Percentiles rank a stretch among this genome's conserved stretches.
These are phyloP conservation scores for Xylaria sp. DNA, from an alignment of 2,329 filamentous ascomycete genomes.

Conservation along the genomic window DNA sequence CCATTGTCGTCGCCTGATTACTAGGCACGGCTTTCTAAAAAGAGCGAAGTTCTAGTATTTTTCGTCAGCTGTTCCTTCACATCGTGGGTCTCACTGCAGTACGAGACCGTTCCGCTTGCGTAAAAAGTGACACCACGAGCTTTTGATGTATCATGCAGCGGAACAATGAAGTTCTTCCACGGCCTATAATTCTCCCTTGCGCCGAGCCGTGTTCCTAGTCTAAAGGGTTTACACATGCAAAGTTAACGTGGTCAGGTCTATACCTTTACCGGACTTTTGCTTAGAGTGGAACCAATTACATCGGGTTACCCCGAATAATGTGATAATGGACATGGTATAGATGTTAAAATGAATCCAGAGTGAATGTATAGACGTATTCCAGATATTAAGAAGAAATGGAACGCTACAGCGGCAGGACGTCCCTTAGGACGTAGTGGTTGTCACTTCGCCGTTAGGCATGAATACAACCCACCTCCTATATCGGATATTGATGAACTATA, in stretches of 20 bases:
- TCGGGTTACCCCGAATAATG: neutral
- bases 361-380: conserved; percentile 5
- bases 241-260: neutral
- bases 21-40: conserved; percentile 12
- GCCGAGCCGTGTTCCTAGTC: neutral
- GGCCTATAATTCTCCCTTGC: neutral
- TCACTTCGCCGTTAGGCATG: neutral
- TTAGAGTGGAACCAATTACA: conserved; percentile 19
- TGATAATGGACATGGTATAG: neutral
- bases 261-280: conserved; percentile 17
- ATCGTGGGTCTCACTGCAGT: conserved; percentile 7
- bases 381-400: neutral
- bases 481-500: conserved; percentile 13
- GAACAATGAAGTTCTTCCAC: neutral
- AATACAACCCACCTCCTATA: conserved; percentile 19
- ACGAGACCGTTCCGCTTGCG: conserved; percentile 6
- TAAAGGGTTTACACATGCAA: conserved; percentile 1
- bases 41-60: conserved; percentile 1
- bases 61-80: neutral
- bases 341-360: conserved; percentile 15
- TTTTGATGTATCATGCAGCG: conserved; percentile 7
- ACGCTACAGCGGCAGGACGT: neutral
- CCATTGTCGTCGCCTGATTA: neutral
- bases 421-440: neutral
- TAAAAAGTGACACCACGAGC: conserved; percentile 11